Conservation (phyloP, 805 yeast species). For the Groenewaldozyma salmanticensis region DNA sequence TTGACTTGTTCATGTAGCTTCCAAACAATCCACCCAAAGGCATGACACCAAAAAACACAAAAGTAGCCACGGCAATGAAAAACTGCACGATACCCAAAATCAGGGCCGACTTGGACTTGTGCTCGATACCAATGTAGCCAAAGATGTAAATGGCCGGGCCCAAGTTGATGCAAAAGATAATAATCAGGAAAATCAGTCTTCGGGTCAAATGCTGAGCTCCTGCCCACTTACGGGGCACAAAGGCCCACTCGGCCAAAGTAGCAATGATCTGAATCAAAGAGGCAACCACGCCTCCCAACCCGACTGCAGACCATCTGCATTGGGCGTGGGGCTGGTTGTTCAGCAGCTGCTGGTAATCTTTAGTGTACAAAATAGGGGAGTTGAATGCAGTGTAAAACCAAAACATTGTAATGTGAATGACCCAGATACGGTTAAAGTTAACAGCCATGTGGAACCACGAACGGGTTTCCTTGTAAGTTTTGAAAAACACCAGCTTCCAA, state of each 20-base stretch:
- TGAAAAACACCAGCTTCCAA: conserved; percentile 88
- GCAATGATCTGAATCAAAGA: conserved; percentile 73
- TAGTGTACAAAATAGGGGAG: conserved; percentile 85
- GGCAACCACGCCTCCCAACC: conserved; percentile 88
- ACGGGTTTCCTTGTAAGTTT: conserved; percentile 91
- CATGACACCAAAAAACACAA: conserved; percentile 83
- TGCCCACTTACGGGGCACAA: conserved; percentile 97
- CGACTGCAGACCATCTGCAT: conserved; percentile 85
- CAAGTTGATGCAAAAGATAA: conserved; percentile 61
- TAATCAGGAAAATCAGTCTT: conserved; percentile 65
- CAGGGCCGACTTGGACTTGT: conserved; percentile 24
- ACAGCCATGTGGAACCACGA: conserved; percentile 95
- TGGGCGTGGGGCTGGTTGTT: conserved; percentile 86
- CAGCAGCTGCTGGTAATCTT: conserved; percentile 69
- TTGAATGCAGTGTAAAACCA: conserved; percentile 96
- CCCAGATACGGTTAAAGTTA: conserved; percentile 97
- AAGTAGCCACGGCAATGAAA: conserved; percentile 76
- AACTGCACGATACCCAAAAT: conserved; percentile 56
- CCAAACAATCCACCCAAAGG: conserved; percentile 96
- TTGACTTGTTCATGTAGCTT: conserved; percentile 67
- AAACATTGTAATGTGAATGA: conserved; percentile 77
- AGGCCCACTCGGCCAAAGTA: conserved; percentile 86
- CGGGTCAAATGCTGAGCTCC: conserved; percentile 96
- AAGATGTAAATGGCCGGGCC: conserved; percentile 83
- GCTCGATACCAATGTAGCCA: conserved; percentile 31